Conservation (phyloP, 2,329 filamentous ascomycete genomes). For the Grosmannia serpens region DNA sequence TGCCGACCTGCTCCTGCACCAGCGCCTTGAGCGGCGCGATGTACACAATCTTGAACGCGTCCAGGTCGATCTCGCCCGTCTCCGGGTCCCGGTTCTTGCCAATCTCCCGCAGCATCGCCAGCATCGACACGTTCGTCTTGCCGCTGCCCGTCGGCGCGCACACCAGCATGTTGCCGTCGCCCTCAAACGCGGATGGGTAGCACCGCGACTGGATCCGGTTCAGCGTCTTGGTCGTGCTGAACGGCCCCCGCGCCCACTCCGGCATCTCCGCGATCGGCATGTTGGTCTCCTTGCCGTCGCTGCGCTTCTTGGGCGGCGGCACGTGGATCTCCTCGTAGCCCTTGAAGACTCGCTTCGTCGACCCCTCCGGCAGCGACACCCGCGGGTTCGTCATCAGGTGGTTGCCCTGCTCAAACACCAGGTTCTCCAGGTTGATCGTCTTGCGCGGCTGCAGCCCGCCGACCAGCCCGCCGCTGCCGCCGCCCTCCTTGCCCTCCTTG, state of each 20-base stretch:
- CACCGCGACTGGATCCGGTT: conserved; percentile 96
- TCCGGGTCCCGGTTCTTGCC: conserved; percentile 84
- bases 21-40: conserved; percentile 92
- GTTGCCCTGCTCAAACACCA: conserved; percentile 95
- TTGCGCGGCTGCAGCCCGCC: conserved; percentile 79
- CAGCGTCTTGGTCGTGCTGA: conserved; percentile 73
- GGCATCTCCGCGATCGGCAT: conserved; percentile 82
- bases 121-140: conserved; percentile 98
- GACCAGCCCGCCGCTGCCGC: conserved; percentile 52
- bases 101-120: conserved; percentile 90
- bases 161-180: conserved; percentile 95
- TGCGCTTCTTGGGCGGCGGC: conserved; percentile 78
- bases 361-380: conserved; percentile 85
- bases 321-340: conserved; percentile 98
- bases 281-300: conserved; percentile 66
- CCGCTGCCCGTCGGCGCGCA: conserved; percentile 95
- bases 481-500: conserved; percentile 18
- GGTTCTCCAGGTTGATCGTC: conserved; percentile 86
- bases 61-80: conserved; percentile 88
- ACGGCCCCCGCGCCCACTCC: conserved; percentile 81
- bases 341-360: conserved; percentile 91
- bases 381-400: conserved; percentile 99
- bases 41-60: conserved; percentile 97
- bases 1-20: conserved; percentile 95
- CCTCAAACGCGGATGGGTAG: conserved; percentile 79